A percentile compares a stretch with the other conserved stretches of the same genome.
phyloP scores from a whole-genome alignment of 345 rosid species.

The Geranium rotundifolium region DNA sequence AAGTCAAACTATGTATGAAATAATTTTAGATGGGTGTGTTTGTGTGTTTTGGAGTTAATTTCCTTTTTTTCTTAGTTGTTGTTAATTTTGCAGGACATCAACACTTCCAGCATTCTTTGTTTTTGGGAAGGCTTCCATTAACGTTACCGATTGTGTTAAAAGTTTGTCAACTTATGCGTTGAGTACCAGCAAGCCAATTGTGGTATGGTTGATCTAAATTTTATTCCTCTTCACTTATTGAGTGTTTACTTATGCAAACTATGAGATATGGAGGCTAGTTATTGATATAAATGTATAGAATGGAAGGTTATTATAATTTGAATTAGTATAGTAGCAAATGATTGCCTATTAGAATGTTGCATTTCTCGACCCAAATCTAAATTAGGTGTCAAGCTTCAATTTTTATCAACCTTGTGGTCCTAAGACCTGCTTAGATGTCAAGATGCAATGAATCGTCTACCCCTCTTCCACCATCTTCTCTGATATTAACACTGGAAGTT shows the following conservation, averaged over 20 bases:
- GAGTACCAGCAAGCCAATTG: constrained; percentile 33
- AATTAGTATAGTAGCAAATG: neutral
- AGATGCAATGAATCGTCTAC: neutral
- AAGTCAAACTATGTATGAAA: too few relatives aligned
- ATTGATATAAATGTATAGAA: neutral
- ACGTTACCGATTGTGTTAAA: constrained; percentile 28
- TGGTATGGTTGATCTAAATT: constrained; percentile 34
- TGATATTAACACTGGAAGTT: neutral
- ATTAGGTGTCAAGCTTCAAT: neutral
- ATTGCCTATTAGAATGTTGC: neutral
- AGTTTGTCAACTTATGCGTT: constrained; percentile 26
- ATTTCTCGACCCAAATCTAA: too few relatives aligned
- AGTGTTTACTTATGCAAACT: neutral
- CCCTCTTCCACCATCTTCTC: neutral
- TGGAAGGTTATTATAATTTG: neutral
- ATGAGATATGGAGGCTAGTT: neutral
- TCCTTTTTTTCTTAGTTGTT: neutral
- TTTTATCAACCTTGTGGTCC: neutral
- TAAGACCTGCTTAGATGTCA: neutral
- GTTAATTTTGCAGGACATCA: constrained; percentile 51
- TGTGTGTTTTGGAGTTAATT: neutral
- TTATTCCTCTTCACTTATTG: neutral
- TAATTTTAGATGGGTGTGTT: neutral
- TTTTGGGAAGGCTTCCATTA: constrained; percentile 63
- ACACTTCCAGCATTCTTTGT: constrained; percentile 73